Evolutionary conservation across 192 early-diverging fungal species (phyloP), one percentile per base, ranked within the genome.

Genomic region (Rhizoclosmatium sp.): DNA sequence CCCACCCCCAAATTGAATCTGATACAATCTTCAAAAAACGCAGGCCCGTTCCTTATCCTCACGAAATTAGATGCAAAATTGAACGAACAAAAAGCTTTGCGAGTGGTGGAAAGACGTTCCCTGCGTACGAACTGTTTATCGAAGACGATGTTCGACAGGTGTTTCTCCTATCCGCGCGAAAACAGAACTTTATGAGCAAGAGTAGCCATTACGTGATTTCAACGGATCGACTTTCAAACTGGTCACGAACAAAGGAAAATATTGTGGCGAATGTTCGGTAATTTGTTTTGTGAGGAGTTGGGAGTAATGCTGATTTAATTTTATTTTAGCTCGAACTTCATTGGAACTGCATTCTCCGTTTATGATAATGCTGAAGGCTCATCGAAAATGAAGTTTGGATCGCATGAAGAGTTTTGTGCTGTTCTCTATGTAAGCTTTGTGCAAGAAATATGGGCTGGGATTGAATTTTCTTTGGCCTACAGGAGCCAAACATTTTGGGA

Each of bases 401-500:
- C 41, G n/a, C 80, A 92, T 62, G 89, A 92, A 77, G 93, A 95
- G 81, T 82, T 93, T 2, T 93, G 91, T 2, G 88, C 90, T 0
- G 94, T 96, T 7, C 83, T 92, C 47, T 97, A 97, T 80, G 93
- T 94, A 82, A 78, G 84, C 62, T 31, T 1, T 7, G 48, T 12
- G 1, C 14, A 16, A 58, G 21, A 58, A 58, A 58, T 16, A 58
- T 16, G 56, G 21, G 21, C 0, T 16, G 21, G 12, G 12, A 12
- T 66, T 12, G 16, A 51, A 78, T 31, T 69, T 75, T n/a, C 2
- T 69, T 42, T 39, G 5, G 5, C 51, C 51, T 54, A 12, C 42
- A 96, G 91, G 93, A 97, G 46, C 92, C 93, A 1, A 95, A 95
- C 79, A 90, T 97, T 21, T 84, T 97, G 44, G 95, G 96, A 23